A percentile compares a stretch with the other conserved stretches of the same genome.
Conservation (phyloP, 768 basidiomycete species). For the Pleurotus djamor region DNA sequence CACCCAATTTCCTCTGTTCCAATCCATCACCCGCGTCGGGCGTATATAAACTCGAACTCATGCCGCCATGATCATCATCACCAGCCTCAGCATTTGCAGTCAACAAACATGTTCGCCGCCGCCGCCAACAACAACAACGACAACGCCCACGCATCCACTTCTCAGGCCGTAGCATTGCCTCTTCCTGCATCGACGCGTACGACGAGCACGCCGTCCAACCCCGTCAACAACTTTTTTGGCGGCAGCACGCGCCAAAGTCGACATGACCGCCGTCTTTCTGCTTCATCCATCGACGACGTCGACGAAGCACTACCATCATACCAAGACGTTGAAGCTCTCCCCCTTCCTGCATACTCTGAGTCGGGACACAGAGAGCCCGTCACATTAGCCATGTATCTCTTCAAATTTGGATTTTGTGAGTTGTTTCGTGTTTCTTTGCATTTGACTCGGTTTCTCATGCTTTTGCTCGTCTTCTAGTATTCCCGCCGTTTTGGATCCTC, state of each 20-base stretch:
- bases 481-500: conserved; percentile 45
- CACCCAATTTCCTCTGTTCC: not conserved
- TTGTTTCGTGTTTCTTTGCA: conserved; percentile 1
- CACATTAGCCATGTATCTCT: conserved; percentile 42
- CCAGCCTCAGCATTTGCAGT: too few species aligned
- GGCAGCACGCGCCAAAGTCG: not conserved
- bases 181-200: not conserved
- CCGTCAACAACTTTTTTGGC: not conserved
- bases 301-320: conserved; percentile 7
- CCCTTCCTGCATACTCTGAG: not conserved
- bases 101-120: not conserved
- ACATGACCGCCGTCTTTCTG: conserved; percentile 2
- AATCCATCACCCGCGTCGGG: not conserved
- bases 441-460: not conserved
- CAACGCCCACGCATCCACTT: not conserved
- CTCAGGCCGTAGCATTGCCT: not conserved
- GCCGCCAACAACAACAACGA: not conserved
- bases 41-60: not conserved
- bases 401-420: conserved; percentile 50
- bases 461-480: conserved; percentile 26
- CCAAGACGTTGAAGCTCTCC: not conserved
- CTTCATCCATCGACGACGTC: not conserved
- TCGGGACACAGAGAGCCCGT: conserved; percentile 28
- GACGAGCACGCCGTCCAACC: not conserved
- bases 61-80: not conserved